Evolutionary conservation across 2,329 filamentous ascomycete species (phyloP).

Genomic region (Beauveria rudraprayagi): DNA sequence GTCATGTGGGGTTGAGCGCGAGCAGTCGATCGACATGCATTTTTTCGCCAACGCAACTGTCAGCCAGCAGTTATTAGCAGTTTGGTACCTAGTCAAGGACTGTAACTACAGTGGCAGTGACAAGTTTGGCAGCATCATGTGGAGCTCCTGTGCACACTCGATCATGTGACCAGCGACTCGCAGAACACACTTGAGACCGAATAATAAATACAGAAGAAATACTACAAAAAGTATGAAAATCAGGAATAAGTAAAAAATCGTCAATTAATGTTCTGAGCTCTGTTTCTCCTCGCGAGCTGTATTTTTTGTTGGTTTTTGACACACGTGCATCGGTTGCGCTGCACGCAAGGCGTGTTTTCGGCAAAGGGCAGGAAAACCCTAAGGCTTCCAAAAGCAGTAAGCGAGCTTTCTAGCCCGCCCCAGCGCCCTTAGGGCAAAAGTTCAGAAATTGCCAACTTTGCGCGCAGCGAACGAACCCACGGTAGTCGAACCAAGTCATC

Average conservation of each 20-base stretch:
- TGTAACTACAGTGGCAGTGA: no score
- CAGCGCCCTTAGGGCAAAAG: constrained; percentile 33
- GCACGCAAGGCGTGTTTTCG: neutral
- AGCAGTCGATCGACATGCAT: no score
- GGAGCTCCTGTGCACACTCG: no score
- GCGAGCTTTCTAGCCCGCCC: constrained; percentile 33
- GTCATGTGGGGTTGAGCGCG: no score
- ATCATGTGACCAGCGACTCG: no score
- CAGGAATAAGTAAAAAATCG: neutral
- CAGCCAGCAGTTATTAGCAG: no score
- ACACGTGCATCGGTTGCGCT: no score
- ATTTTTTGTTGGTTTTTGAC: neutral
- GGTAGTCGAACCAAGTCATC: constrained; percentile 42
- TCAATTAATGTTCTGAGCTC: no score
- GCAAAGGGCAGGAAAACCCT: constrained; percentile 35
- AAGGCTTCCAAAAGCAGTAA: constrained; percentile 34
- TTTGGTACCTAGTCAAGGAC: no score
- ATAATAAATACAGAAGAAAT: neutral
- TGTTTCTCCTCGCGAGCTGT: neutral
- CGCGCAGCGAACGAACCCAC: constrained; percentile 37
- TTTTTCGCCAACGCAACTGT: no score
- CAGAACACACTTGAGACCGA: neutral
- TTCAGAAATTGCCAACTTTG: constrained; percentile 41
- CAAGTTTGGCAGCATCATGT: no score
- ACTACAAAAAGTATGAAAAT: neutral